Base-by-base conservation (phyloP, 139 green algal species). In the Picochlorum sp. region DNA sequence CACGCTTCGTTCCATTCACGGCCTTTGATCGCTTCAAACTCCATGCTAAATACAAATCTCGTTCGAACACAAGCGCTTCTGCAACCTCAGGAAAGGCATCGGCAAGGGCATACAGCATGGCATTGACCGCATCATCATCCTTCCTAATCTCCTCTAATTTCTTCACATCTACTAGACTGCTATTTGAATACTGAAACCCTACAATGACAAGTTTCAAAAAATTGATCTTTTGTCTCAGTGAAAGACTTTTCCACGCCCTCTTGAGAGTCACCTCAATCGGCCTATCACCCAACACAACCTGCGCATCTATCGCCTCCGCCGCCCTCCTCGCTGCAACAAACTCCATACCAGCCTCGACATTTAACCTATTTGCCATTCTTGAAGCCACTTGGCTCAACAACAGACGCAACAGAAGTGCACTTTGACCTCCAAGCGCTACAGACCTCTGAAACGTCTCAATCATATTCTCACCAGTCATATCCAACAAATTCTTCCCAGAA, bases 251-350 rank as follows among this genome's bases (percentile, higher is more conserved):
- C 85, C 85, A 92, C 0, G 81, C 85, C 0, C 86, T 72, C 62
- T 72, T 55, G 63, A 94, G 73, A 6, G 77, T 94, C 41, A 95
- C 87, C 68, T 95, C 87, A 23, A 95, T 88, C 0, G 85, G 88
- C 41, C 88, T 56, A 70, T 95, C 87, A 0, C 87, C 87, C 37
- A 95, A 72, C 58, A 95, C 87, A n/a, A 95, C 26, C 38, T 84
- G 66, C n/a, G 77, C 69, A 1, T 64, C 74, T 8, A 84, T 69
- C 20, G 62, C 76, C 14, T 84, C 83, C 4, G 85, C 81, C 21
- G 77, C 79, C 2, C 38, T 23, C 18, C 69, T 57, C 0, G 82
- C 86, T 1, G 86, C 81, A 4, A 73, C 45, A 50, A 92, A 84
- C 69, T 93, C 86, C 0, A n/a, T 76, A 3, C 84, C 86, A 20